These are phyloP conservation scores for Coprinopsis cinerea DNA, from an alignment of 768 basidiomycete genomes.

Conservation along the genomic window DNA sequence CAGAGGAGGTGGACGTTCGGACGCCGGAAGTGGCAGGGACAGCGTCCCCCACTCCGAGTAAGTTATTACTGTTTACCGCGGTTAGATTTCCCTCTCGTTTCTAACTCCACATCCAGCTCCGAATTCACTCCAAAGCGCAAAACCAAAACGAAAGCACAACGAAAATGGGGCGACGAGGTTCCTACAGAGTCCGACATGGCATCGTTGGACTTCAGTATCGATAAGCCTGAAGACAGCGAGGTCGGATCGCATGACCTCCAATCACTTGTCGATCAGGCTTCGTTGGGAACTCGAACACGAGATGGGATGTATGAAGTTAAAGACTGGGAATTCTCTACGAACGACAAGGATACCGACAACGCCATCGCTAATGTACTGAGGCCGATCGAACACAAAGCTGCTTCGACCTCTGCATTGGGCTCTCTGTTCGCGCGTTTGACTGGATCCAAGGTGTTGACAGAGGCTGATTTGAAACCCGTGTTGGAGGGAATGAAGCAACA, in stretches of 20 bases:
- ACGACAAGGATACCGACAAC: constrained; percentile 39
- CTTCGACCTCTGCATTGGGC: constrained; percentile 52
- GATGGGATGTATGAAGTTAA: constrained; percentile 64
- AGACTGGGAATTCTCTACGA: constrained; percentile 75
- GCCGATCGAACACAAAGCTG: constrained; percentile 29
- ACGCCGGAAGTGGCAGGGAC: constrained; percentile 50
- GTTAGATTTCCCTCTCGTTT: constrained; percentile 1
- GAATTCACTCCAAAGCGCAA: constrained; percentile 59
- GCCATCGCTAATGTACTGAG: constrained; percentile 58
- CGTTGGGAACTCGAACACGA: constrained; percentile 68
- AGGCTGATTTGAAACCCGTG: constrained; percentile 81
- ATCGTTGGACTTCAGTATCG: constrained; percentile 79
- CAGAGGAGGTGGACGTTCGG: constrained; percentile 43
- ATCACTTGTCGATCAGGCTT: constrained; percentile 60
- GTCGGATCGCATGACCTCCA: constrained; percentile 45
- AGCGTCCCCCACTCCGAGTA: constrained; percentile 69
- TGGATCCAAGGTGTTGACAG: constrained; percentile 75
- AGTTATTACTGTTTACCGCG: constrained; percentile 18
- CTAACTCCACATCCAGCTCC: constrained; percentile 35
- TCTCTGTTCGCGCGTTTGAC: constrained; percentile 82
- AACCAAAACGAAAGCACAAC: constrained; percentile 61
- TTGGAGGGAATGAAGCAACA: constrained; percentile 95
- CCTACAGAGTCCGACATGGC: constrained; percentile 89
- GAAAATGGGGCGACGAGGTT: constrained; percentile 88
- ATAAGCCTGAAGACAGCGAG: constrained; percentile 38